phyloP scores from a whole-genome alignment of 2,329 filamentous ascomycete species.

The Mollisiaceae sp. region DNA sequence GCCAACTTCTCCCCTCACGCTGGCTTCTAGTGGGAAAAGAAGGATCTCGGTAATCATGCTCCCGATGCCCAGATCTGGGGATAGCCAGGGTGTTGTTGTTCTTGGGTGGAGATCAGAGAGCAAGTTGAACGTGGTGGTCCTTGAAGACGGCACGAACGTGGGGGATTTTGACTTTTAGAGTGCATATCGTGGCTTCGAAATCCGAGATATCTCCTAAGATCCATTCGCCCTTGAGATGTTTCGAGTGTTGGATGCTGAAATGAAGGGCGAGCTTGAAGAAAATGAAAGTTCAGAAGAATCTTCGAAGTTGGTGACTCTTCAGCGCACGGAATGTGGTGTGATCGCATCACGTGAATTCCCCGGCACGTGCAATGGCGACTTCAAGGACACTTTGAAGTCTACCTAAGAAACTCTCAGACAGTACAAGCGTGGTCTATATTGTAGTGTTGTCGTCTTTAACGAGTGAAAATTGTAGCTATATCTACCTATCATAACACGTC shows the following conservation, averaged over 20 bases:
- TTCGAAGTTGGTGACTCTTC: not conserved
- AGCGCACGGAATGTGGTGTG: not conserved
- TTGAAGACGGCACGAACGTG: not conserved
- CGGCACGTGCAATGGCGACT: not conserved
- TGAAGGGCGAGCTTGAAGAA: not conserved
- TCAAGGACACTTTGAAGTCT: too few species aligned
- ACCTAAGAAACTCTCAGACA: too few species aligned
- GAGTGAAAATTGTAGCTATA: not conserved
- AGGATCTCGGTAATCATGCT: not conserved
- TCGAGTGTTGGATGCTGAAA: not conserved
- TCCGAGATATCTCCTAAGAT: slow-evolving; percentile 7
- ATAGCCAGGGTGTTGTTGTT: not conserved
- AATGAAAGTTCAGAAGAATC: not conserved
- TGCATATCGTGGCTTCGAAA: not conserved
- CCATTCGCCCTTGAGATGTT: not conserved
- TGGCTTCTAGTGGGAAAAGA: not conserved
- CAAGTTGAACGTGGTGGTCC: not conserved
- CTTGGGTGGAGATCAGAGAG: not conserved
- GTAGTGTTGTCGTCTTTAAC: not conserved
- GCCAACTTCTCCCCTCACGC: not conserved
- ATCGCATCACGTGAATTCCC: not conserved
- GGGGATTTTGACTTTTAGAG: not conserved
- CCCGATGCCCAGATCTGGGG: not conserved
- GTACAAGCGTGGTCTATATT: too few species aligned
- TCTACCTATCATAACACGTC: not conserved